Evolutionary conservation across 2,329 filamentous ascomycete genomes (phyloP).

Genomic region (Claviceps capensis): DNA sequence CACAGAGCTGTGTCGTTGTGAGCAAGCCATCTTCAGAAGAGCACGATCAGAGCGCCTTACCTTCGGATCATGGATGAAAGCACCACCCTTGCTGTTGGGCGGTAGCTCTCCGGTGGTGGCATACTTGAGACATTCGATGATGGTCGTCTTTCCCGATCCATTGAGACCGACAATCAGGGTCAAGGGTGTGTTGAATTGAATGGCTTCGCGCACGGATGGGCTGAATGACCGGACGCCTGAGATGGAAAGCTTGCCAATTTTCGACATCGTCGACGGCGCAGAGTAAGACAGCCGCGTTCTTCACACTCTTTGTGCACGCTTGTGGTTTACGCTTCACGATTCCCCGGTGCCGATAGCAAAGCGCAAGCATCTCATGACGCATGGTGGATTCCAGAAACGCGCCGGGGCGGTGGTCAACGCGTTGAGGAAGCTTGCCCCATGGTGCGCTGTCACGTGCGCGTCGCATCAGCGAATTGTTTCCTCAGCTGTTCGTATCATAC

Average conservation of each 20-base stretch:
- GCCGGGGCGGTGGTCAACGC: conserved; percentile 2
- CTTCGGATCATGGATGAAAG: conserved; percentile 96
- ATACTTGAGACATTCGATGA: conserved; percentile 98
- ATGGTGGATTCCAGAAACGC: background rate
- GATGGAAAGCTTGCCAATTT: conserved; percentile 82
- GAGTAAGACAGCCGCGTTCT: conserved; percentile 1
- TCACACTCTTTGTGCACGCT: background rate
- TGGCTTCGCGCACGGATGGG: conserved; percentile 58
- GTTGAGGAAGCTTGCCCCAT: background rate
- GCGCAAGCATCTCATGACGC: background rate
- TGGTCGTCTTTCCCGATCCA: conserved; percentile 95
- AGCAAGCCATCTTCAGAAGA: background rate
- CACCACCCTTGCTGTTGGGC: conserved; percentile 78
- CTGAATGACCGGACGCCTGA: conserved; percentile 76
- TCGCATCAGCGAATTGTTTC: background rate
- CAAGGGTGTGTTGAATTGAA: conserved; percentile 78
- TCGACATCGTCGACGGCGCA: conserved; percentile 41
- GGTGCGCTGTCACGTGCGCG: conserved; percentile 5
- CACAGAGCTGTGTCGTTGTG: conserved; percentile 41
- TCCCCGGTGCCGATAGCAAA: too few relatives aligned
- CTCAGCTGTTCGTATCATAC: too few relatives aligned
- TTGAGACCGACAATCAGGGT: conserved; percentile 96
- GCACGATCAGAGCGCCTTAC: conserved; percentile 20
- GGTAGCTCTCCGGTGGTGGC: conserved; percentile 88
- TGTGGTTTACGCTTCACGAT: background rate